A percentile compares a stretch with the other conserved stretches of the same genome.
phyloP scores from a whole-genome alignment of 1,284 basidiomycete genomes.

The Rhodotorula sp. region DNA sequence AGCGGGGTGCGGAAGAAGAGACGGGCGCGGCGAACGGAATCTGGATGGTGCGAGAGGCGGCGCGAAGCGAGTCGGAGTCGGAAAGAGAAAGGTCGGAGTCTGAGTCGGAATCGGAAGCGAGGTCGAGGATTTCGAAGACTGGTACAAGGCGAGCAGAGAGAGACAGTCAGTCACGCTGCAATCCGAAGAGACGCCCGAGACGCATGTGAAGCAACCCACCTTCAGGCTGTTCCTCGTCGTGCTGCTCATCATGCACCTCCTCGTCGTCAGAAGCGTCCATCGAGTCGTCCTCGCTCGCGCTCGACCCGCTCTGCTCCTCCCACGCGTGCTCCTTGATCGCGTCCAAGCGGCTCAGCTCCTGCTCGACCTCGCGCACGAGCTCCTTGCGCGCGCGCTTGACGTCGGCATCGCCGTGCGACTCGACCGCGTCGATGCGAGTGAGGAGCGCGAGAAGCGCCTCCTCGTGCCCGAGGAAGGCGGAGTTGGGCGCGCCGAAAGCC shows the following conservation, averaged over 20 bases:
- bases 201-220: background rate
- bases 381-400: slow-evolving; percentile 62
- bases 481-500: slow-evolving; percentile 60
- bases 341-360: slow-evolving; percentile 61
- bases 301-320: slow-evolving; percentile 33
- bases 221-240: background rate
- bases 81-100: background rate
- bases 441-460: slow-evolving; percentile 64
- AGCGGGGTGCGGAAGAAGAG: background rate
- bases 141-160: background rate
- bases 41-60: background rate
- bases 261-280: background rate
- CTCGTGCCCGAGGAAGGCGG: slow-evolving; percentile 63
- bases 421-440: slow-evolving; percentile 65
- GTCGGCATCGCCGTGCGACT: slow-evolving; percentile 62
- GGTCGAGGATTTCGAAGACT: background rate
- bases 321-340: slow-evolving; percentile 51
- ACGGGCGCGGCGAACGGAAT: background rate
- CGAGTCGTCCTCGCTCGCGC: background rate
- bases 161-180: background rate
- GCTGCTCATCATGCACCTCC: background rate
- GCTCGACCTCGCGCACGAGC: slow-evolving; percentile 64
- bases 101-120: background rate
- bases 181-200: no score
- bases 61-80: background rate